Evolutionary conservation across 179 eudicot genomes (phyloP), one percentile per base, ranked within the genome.

Genomic region (Corrigiola litoralis): DNA sequence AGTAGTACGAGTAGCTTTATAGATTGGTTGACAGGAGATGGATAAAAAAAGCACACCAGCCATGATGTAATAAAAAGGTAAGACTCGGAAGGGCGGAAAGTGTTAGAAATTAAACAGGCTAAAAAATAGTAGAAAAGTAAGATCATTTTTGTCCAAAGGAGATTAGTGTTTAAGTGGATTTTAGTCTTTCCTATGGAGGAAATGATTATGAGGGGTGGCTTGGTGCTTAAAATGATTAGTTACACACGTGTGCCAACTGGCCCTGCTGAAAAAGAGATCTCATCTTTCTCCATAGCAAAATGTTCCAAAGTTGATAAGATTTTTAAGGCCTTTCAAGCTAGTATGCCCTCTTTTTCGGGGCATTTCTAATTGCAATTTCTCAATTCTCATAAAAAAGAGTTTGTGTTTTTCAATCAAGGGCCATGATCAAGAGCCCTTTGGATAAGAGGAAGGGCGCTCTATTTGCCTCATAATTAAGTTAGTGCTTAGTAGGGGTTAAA

Each of bases 191-290:
- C 32, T 58, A 70, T 72, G 78, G 82, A 69, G 29, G 25, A 71
- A 77, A 82, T 84, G 76, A 84, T 84, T 75, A 78, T 47, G 18
- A 62, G 18, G 41, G 37, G 79, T 78, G 82, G 70, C 63, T 51
- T 58, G 76, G 87, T 84, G 87, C 71, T 68, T 58, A 68, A 68
- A 68, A 82, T 87, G 77, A 87, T 87, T 80, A 79, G 51, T 7
- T 36, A 66, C 89, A 77, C 92, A 82, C 92, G 89, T 76, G 87
- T 80, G 85, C 77, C 89, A 87, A 84, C 89, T 87, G 83, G 77
- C 72, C 67, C 71, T 57, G 32, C 48, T 50, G 34, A 54, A 40
- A 67, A 77, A 47, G 18, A 65, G 37, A 61, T 61, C 50, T 36
- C 36, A 53, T 63, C 49, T 68, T 33, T 48, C 23, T 47, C 64